A percentile compares a stretch with the other conserved stretches of the same genome.
phyloP scores from a whole-genome alignment of 2,329 filamentous ascomycete species.

The Sporothrix curviconia region DNA sequence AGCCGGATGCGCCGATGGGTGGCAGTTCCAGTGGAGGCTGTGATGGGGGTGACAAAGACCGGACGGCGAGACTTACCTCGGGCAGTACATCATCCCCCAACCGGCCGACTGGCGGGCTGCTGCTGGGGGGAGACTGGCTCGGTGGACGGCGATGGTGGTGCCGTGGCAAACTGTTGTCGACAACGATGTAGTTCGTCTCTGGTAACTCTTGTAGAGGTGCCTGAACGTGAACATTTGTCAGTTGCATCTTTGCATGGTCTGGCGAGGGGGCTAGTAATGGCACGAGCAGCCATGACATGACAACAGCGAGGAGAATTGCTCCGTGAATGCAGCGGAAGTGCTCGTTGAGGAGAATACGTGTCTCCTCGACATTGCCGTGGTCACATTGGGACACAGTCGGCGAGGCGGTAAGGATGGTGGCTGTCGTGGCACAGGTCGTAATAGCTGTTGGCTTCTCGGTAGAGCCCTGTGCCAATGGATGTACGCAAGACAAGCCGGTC shows the following conservation, averaged over 20 bases:
- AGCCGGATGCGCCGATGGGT: neutral
- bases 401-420: neutral
- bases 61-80: neutral
- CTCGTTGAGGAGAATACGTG: conserved; percentile 5
- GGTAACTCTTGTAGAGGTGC: neutral
- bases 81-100: too few species aligned
- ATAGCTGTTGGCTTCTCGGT: too few species aligned
- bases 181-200: neutral
- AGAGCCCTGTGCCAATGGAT: too few species aligned
- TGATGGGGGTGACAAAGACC: neutral
- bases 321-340: neutral
- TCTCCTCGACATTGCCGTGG: conserved; percentile 9
- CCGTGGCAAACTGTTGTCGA: neutral
- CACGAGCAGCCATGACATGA: neutral
- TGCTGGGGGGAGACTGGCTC: neutral
- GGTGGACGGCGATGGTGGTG: neutral
- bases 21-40: neutral
- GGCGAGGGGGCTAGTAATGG: neutral
- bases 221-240: too few species aligned
- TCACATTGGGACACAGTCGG: conserved; percentile 10
- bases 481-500: too few species aligned
- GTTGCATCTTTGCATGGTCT: too few species aligned
- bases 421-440: neutral
- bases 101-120: neutral
- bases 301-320: neutral